Evolutionary conservation across 2,329 filamentous ascomycete species (phyloP).

Genomic region (Fusarium tjaetaba): DNA sequence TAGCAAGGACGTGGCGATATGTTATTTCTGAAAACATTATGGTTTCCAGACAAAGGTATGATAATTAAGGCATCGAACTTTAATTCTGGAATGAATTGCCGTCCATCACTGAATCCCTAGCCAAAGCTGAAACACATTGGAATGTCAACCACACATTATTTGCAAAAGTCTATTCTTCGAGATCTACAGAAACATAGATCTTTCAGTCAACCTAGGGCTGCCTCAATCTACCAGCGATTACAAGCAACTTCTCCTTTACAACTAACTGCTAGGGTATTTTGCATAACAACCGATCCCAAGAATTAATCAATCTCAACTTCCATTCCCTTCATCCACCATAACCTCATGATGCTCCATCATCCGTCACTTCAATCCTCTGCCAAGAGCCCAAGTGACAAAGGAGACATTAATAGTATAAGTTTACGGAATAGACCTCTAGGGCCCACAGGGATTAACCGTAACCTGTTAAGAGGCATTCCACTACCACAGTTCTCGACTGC

Average conservation of each 20-base stretch:
- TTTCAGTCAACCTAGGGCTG: constrained; percentile 26
- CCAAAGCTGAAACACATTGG: neutral
- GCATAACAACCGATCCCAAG: constrained; percentile 26
- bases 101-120: neutral
- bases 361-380: neutral
- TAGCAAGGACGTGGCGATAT: neutral
- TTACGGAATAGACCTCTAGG: neutral
- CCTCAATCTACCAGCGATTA: constrained; percentile 27
- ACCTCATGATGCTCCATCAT: constrained; percentile 7
- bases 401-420: constrained; percentile 14
- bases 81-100: neutral
- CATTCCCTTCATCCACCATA: constrained; percentile 2
- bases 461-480: neutral
- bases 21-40: neutral
- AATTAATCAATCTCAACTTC: constrained; percentile 19
- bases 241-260: constrained; percentile 28
- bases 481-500: constrained; percentile 41
- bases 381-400: constrained; percentile 10
- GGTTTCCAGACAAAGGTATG: neutral
- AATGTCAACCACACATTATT: neutral
- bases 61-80: neutral
- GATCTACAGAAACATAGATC: constrained; percentile 10
- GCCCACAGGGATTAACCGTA: neutral
- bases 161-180: constrained; percentile 13
- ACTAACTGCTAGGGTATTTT: constrained; percentile 39